Evolutionary conservation across 805 yeast genomes (phyloP).

Genomic region (Candida railenensis): DNA sequence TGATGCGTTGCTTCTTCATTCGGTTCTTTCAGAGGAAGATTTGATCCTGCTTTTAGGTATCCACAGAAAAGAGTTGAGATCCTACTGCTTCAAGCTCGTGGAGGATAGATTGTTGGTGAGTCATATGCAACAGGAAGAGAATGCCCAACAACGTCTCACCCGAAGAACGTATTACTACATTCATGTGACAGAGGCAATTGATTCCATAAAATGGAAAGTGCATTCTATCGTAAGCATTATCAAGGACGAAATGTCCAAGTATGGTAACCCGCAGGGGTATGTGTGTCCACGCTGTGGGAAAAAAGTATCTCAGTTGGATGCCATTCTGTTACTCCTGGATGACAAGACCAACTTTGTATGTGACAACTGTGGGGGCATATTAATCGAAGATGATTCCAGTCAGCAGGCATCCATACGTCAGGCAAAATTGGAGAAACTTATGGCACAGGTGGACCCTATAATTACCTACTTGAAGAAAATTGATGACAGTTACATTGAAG

Average conservation of each 20-base stretch:
- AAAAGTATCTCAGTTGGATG: slow-evolving; percentile 83
- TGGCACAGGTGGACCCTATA: slow-evolving; percentile 88
- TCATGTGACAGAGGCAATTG: slow-evolving; percentile 90
- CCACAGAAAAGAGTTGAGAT: slow-evolving; percentile 81
- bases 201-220: slow-evolving; percentile 94
- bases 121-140: slow-evolving; percentile 61
- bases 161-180: slow-evolving; percentile 82
- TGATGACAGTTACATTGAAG: slow-evolving; percentile 40
- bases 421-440: slow-evolving; percentile 74
- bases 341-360: slow-evolving; percentile 82
- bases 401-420: slow-evolving; percentile 80
- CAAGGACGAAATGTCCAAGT: slow-evolving; percentile 80
- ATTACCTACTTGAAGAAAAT: slow-evolving; percentile 69
- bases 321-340: slow-evolving; percentile 74
- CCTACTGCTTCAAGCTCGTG: slow-evolving; percentile 73
- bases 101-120: slow-evolving; percentile 79
- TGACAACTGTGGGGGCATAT: slow-evolving; percentile 72
- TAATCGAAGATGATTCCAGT: slow-evolving; percentile 86
- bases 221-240: slow-evolving; percentile 78
- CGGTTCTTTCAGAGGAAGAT: slow-evolving; percentile 91
- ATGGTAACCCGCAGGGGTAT: slow-evolving; percentile 91
- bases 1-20: slow-evolving; percentile 85
- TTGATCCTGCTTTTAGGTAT: slow-evolving; percentile 76
- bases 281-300: slow-evolving; percentile 83
- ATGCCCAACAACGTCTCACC: slow-evolving; percentile 60